phyloP scores from a whole-genome alignment of 2,329 filamentous ascomycete genomes.

The Alternaria arbusti region DNA sequence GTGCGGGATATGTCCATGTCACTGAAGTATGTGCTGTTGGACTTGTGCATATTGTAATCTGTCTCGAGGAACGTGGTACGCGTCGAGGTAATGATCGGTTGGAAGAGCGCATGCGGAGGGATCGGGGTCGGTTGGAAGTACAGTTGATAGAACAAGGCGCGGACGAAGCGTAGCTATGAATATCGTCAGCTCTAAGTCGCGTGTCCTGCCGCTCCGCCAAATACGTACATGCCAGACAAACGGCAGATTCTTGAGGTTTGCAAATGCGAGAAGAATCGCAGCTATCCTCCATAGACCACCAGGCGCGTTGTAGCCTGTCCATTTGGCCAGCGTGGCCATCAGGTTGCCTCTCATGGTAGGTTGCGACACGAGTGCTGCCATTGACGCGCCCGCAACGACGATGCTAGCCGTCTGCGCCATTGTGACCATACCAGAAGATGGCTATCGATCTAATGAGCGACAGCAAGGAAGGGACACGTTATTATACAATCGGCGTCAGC shows the following conservation, averaged over 20 bases:
- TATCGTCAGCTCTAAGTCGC: slow-evolving; percentile 12
- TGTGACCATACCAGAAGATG: slow-evolving; percentile 15
- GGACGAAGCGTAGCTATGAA: slow-evolving; percentile 53
- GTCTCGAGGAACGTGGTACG: slow-evolving; percentile 76
- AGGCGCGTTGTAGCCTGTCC: slow-evolving; percentile 39
- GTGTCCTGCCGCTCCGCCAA: neutral
- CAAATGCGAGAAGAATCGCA: slow-evolving; percentile 41
- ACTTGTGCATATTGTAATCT: slow-evolving; percentile 87
- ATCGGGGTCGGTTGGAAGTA: slow-evolving; percentile 53
- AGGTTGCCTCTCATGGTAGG: slow-evolving; percentile 25
- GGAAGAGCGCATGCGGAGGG: slow-evolving; percentile 71
- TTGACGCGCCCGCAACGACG: slow-evolving; percentile 27
- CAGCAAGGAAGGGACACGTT: neutral
- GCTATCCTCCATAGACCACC: slow-evolving; percentile 45
- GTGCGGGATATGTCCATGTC: slow-evolving; percentile 85
- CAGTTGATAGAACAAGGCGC: slow-evolving; percentile 55
- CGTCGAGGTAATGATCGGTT: slow-evolving; percentile 70
- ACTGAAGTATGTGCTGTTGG: slow-evolving; percentile 83
- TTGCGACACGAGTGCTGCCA: slow-evolving; percentile 32
- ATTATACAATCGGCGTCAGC: neutral
- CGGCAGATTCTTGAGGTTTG: slow-evolving; percentile 77
- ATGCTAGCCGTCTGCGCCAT: slow-evolving; percentile 29
- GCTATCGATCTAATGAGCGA: neutral
- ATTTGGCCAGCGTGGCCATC: slow-evolving; percentile 17
- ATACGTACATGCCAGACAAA: slow-evolving; percentile 75